phyloP scores from a whole-genome alignment of 1,284 basidiomycete genomes.

The Cystobasidium pallidum region DNA sequence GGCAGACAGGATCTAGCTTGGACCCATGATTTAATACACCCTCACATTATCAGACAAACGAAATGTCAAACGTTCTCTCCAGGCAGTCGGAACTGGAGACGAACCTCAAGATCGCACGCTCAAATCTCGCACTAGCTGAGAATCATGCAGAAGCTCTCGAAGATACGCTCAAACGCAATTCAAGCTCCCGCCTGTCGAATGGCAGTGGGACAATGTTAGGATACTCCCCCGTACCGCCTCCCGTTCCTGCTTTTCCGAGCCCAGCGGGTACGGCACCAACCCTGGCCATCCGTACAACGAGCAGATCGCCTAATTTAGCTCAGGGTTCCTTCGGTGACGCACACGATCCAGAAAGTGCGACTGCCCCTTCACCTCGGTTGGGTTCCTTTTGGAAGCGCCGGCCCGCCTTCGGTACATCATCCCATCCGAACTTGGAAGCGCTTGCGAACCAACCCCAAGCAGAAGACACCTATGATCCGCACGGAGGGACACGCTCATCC shows the following conservation, averaged over 20 bases:
- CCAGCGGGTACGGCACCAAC: background rate
- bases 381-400: constrained; percentile 36
- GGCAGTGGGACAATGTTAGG: constrained; percentile 24
- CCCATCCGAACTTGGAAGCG: constrained; percentile 24
- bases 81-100: constrained; percentile 52
- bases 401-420: constrained; percentile 23
- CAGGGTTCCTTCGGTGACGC: constrained; percentile 1
- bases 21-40: background rate
- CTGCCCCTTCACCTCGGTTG: constrained; percentile 31
- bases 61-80: constrained; percentile 43
- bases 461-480: constrained; percentile 5
- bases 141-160: constrained; percentile 53
- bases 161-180: constrained; percentile 50
- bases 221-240: constrained; percentile 22
- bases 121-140: constrained; percentile 52
- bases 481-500: constrained; percentile 17
- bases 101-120: constrained; percentile 53
- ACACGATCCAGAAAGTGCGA: constrained; percentile 16
- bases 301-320: constrained; percentile 27
- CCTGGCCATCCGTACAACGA: background rate
- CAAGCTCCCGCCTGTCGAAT: constrained; percentile 20
- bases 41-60: constrained; percentile 40
- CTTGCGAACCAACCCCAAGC: constrained; percentile 13
- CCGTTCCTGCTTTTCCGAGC: constrained; percentile 12
- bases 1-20: background rate